Percentiles rank a stretch among this genome's conserved stretches.
Conservation (phyloP, 345 rosid species). For the Toxicodendron radicans region DNA sequence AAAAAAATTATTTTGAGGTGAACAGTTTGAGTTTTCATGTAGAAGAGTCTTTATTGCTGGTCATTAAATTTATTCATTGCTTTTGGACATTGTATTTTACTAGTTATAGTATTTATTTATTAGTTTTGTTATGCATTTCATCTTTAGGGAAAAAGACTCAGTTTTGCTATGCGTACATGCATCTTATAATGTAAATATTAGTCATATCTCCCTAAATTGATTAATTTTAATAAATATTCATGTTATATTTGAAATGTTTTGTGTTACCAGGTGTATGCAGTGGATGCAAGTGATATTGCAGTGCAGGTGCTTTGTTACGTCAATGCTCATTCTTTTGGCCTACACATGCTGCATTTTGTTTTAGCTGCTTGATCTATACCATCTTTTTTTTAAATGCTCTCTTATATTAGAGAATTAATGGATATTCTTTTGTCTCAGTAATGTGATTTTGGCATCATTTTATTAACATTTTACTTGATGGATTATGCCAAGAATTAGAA, state of each 20-base stretch:
- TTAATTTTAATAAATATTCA: neutral
- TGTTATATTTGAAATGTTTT: constrained; percentile 16
- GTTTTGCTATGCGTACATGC: neutral
- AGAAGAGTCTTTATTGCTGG: neutral
- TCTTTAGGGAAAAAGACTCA: neutral
- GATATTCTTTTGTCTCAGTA: neutral
- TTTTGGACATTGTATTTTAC: neutral
- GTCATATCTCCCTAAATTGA: constrained; percentile 1
- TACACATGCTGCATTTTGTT: constrained; percentile 9
- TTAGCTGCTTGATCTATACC: neutral
- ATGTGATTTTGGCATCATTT: neutral
- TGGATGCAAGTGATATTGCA: constrained; percentile 98
- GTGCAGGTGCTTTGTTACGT: constrained; percentile 65
- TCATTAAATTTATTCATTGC: constrained; percentile 5
- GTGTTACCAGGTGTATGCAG: constrained; percentile 82
- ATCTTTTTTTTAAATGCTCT: neutral
- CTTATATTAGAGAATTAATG: constrained; percentile 1
- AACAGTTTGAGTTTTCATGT: neutral
- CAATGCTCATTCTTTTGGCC: constrained; percentile 12
- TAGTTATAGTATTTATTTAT: neutral
- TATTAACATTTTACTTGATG: neutral
- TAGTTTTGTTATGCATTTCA: neutral
- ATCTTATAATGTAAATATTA: neutral
- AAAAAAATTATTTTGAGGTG: neutral
- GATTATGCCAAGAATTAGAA: neutral